Conservation (phyloP, 2,329 filamentous ascomycete genomes). For the Chlorencoelia australis region DNA sequence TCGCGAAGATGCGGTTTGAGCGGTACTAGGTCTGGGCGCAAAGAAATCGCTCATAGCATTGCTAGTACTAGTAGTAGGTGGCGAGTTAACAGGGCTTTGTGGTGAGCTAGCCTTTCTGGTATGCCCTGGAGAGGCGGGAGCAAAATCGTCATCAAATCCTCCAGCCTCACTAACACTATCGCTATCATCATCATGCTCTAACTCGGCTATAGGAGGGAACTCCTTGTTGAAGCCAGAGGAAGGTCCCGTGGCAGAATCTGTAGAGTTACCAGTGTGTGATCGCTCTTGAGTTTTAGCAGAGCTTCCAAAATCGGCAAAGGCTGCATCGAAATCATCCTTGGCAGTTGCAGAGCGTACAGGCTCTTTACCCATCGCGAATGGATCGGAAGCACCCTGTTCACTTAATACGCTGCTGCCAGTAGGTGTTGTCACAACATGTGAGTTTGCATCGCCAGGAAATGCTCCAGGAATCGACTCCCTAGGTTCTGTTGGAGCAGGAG, state of each 20-base stretch:
- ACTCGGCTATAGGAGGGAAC: conserved; percentile 87
- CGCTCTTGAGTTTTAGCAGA: conserved; percentile 40
- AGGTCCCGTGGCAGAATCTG: conserved; percentile 34
- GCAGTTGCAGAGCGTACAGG: conserved; percentile 35
- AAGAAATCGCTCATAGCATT: conserved; percentile 22
- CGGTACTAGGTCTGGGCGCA: conserved; percentile 19
- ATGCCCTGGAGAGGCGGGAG: conserved; percentile 40
- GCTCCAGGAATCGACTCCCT: conserved; percentile 39
- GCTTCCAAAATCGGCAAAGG: conserved; percentile 63
- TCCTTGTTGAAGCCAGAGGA: conserved; percentile 56
- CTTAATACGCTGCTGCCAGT: conserved; percentile 38
- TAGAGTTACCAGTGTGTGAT: conserved; percentile 32
- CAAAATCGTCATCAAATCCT: conserved; percentile 91
- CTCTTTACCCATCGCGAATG: conserved; percentile 46
- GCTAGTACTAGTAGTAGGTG: conserved; percentile 21
- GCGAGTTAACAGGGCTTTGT: conserved; percentile 12
- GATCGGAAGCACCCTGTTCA: conserved; percentile 37
- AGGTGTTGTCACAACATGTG: conserved; percentile 37
- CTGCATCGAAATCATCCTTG: conserved; percentile 77
- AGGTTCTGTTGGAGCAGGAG: conserved; percentile 18
- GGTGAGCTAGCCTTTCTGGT: conserved; percentile 19
- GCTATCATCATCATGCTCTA: conserved; percentile 75
- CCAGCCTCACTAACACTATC: conserved; percentile 69
- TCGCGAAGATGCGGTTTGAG: conserved; percentile 19
- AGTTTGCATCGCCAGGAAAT: conserved; percentile 38